Percentiles rank a stretch among this genome's conserved stretches.
Evolutionary conservation across 2,329 filamentous ascomycete genomes (phyloP).

Genomic region (Diaporthe eres): DNA sequence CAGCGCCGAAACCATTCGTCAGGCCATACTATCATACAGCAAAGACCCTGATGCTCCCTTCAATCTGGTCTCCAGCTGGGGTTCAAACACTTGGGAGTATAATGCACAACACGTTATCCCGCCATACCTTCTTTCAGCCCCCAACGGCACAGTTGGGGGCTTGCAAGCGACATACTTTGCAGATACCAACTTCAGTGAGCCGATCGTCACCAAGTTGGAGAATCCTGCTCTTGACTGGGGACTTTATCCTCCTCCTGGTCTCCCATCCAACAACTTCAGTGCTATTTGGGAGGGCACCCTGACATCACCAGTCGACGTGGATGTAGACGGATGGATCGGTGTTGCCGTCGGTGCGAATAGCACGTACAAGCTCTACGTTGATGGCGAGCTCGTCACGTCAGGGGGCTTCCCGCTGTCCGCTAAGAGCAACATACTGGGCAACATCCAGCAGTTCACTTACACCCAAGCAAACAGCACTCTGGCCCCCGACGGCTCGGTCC

Average conservation of each 20-base stretch:
- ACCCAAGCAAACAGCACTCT: constrained; percentile 53
- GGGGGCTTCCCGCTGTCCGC: constrained; percentile 47
- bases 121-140: constrained; percentile 54
- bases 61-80: constrained; percentile 57
- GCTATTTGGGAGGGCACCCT: constrained; percentile 58
- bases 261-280: constrained; percentile 61
- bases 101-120: constrained; percentile 60
- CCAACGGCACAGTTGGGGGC: constrained; percentile 54
- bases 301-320: constrained; percentile 52
- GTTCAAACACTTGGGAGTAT: constrained; percentile 59
- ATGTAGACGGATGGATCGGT: constrained; percentile 59
- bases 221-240: constrained; percentile 59
- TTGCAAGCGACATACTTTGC: constrained; percentile 58
- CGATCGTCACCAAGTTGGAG: constrained; percentile 50
- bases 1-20: constrained; percentile 55
- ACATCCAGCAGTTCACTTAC: constrained; percentile 56
- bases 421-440: constrained; percentile 54
- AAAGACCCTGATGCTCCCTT: constrained; percentile 44
- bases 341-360: constrained; percentile 57
- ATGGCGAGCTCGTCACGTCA: constrained; percentile 48
- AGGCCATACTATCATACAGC: constrained; percentile 52
- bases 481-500: constrained; percentile 53
- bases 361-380: constrained; percentile 55
- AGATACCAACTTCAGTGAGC: constrained; percentile 54
- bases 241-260: constrained; percentile 57